A percentile compares a stretch with the other conserved stretches of the same genome.
phyloP scores from a whole-genome alignment of 108 stramenopile species.

The Cyclostephanos tholiformis region DNA sequence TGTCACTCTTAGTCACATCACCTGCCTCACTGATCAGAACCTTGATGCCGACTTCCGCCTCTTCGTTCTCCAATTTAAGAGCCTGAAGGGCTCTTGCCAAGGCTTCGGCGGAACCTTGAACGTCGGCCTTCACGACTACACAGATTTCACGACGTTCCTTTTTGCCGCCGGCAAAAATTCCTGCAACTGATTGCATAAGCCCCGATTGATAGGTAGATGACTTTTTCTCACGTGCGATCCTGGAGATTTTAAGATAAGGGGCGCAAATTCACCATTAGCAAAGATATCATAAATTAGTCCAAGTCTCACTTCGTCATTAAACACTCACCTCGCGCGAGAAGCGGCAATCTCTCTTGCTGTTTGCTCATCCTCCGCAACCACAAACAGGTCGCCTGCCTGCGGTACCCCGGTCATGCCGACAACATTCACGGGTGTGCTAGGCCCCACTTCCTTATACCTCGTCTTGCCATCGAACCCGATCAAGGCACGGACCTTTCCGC shows the following conservation, averaged over 20 bases:
- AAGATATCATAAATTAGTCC: not conserved
- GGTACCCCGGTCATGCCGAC: conserved; percentile 91
- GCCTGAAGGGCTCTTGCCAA: conserved; percentile 83
- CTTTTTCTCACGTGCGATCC: conserved; percentile 75
- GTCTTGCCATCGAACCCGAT: conserved; percentile 83
- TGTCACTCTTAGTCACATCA: conserved; percentile 92
- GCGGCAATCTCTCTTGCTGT: conserved; percentile 80
- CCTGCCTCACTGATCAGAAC: conserved; percentile 92
- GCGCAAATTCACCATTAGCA: not conserved
- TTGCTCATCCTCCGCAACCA: conserved; percentile 81
- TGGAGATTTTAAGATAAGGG: conserved; percentile 20
- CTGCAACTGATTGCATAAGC: conserved; percentile 78
- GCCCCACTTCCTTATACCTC: conserved; percentile 83
- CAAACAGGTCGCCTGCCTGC: conserved; percentile 87
- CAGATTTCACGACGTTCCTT: conserved; percentile 89
- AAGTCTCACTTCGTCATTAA: not conserved
- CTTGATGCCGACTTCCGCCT: conserved; percentile 82
- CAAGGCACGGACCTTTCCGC: conserved; percentile 87
- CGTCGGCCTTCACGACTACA: conserved; percentile 95
- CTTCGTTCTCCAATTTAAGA: conserved; percentile 87
- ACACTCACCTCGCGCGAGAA: conserved; percentile 63
- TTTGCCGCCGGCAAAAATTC: conserved; percentile 67
- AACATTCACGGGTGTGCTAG: conserved; percentile 87
- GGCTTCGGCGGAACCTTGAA: conserved; percentile 94
- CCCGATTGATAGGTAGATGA: conserved; percentile 78